Evolutionary conservation across 2,329 filamentous ascomycete genomes (phyloP).

Genomic region (Pestalotiopsis sp.): DNA sequence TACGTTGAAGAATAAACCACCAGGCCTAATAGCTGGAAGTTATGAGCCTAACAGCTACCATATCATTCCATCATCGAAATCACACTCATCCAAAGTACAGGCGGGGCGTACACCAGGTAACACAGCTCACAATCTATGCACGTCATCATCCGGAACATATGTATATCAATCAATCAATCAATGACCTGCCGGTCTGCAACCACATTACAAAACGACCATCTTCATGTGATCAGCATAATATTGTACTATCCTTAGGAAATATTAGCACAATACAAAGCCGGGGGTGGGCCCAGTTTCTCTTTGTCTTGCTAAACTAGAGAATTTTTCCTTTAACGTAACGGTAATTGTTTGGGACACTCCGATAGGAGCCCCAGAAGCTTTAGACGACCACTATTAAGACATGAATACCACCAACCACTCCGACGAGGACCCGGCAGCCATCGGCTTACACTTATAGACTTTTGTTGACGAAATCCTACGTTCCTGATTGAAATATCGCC

Average conservation of each 20-base stretch:
- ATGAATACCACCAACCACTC: neutral
- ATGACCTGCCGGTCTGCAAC: neutral
- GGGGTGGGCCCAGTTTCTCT: conserved; percentile 12
- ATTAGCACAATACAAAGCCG: neutral
- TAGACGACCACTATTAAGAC: neutral
- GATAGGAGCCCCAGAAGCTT: conserved; percentile 5
- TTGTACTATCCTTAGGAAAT: neutral
- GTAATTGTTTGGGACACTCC: conserved; percentile 5
- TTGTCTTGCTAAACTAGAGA: conserved; percentile 2
- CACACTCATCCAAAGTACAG: neutral
- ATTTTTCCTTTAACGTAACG: conserved; percentile 15
- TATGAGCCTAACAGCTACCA: neutral
- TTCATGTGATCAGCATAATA: conserved; percentile 1
- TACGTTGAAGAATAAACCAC: conserved; percentile 58
- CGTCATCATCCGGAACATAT: neutral
- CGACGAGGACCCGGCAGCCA: neutral
- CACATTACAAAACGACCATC: neutral
- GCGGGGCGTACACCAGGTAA: neutral
- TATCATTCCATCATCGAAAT: neutral
- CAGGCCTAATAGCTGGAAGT: neutral
- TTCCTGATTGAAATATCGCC: neutral
- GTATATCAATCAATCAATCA: neutral
- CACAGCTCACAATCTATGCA: neutral
- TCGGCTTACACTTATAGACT: neutral
- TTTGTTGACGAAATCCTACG: neutral